Base-by-base conservation (phyloP, 164 flowering plant species). In the Akebia trifoliata region DNA sequence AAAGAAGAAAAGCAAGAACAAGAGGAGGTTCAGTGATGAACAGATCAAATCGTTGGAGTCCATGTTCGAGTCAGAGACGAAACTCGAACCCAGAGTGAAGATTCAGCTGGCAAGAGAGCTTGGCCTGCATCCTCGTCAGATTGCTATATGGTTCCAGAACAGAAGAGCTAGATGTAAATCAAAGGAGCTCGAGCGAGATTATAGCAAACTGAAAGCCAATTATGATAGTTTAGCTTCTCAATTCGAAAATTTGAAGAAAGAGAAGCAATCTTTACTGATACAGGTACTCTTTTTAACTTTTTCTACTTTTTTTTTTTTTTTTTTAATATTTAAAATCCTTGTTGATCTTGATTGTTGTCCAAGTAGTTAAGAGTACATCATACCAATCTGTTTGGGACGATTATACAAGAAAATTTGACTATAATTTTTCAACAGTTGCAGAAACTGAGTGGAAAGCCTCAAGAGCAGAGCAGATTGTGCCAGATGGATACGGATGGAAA, bases 141-240 rank as follows among this genome's bases (percentile, higher is more conserved):
- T 89, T 1, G 91, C 87, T n/a, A 86, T 86, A 32, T 89, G 97
- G 97, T 89, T 89, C 67, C 97, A 89, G 77, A 89, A 89, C 74
- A 80, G 65, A 39, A 67, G 97, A 58, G 97, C 97, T 4, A 59
- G 97, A 40, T 84, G 90, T 91, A 84, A 86, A 55, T 68, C 97
- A 7, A 89, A 84, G 72, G 78, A 84, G 60, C 68, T 86, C 0
- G 90, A 89, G 74, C 66, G 79, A 34, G 80, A 86, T 4, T 86
- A 77, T 63, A 57, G 47, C 15, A 40, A 43, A 11, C 77, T 89
- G 29, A 66, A 44, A 39, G 72, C 71, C 24, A 63, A 64, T 36
- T 84, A 80, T 39, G 85, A 83, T 8, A 60, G 59, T 56, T 69
- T 86, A 9, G 65, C 69, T 8, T 57, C 72, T 2, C 49, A 47